Evolutionary conservation across 805 yeast species (phyloP).

Genomic region (Candida nonsorbophila): DNA sequence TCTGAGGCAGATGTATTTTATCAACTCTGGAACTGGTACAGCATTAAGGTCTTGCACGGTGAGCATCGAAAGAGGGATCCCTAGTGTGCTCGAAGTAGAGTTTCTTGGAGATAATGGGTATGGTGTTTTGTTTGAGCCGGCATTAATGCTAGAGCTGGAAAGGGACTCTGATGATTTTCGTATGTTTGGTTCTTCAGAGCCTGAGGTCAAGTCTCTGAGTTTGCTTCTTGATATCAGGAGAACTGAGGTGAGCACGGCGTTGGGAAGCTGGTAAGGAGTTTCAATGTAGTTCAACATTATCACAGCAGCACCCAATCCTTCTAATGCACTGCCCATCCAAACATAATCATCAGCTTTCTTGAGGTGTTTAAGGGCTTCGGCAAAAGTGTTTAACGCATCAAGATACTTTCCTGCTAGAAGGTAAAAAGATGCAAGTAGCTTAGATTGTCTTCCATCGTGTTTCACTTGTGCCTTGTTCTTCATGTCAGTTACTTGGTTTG

Average conservation of each 20-base stretch:
- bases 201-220: conserved; percentile 13
- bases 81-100: conserved; percentile 22
- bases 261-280: conserved; percentile 45
- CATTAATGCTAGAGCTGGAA: conserved; percentile 3
- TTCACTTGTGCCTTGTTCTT: conserved; percentile 35
- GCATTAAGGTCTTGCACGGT: conserved; percentile 30
- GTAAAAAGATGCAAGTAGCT: conserved; percentile 70
- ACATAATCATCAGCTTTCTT: conserved; percentile 65
- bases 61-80: conserved; percentile 10
- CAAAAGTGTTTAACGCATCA: conserved; percentile 66
- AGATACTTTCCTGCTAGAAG: conserved; percentile 73
- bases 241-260: conserved; percentile 24
- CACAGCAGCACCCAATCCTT: conserved; percentile 67
- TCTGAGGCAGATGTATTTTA: conserved; percentile 22
- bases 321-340: conserved; percentile 89
- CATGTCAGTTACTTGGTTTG: conserved; percentile 12
- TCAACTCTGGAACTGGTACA: conserved; percentile 26
- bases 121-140: conserved; percentile 1
- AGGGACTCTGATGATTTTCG: conserved; percentile 37
- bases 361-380: conserved; percentile 63
- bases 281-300: conserved; percentile 55
- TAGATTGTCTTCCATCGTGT: conserved; percentile 68
- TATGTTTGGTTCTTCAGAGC: conserved; percentile 1
- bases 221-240: conserved; percentile 27
- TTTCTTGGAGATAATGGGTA: conserved; percentile 26